Evolutionary conservation across 345 rosid genomes (phyloP), one percentile per base, ranked within the genome.

Genomic region (Fremontodendron californicum): DNA sequence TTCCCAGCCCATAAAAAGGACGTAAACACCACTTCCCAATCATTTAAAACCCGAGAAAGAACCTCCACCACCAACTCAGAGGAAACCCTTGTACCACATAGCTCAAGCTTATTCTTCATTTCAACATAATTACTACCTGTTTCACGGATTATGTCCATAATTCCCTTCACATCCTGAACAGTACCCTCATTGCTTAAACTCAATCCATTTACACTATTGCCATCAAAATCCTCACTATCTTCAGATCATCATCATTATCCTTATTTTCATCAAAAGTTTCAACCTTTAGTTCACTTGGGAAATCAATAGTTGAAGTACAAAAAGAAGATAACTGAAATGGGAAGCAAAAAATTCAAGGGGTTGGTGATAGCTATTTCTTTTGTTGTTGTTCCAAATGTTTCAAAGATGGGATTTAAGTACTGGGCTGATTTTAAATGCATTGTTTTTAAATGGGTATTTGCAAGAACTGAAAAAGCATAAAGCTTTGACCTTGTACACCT

Each of bases 21-120:
- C 64, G 93, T 89, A 80, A 91, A 91, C 1, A 98, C 90, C 19
- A 90, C 89, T 78, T 89, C 93, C 98, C 98, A 94, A 78, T 93
- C 92, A 74, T 90, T 88, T 37, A 94, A 87, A 73, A 87, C 79
- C 78, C 82, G 84, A 43, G 95, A 90, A 51, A 94, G 89, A 72
- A 91, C 86, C 83, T 91, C 92, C 3, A 78, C 79, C 19, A 93
- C 94, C 81, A 91, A 72, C 81, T 86, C 92, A 29, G 83, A 83
- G 9, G 93, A 79, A 16, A 80, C 89, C 75, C 77, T 80, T 71
- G 91, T 81, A 7, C 81, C 82, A 79, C 90, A 90, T 37, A 83
- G 81, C 84, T 88, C 94, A 73, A 91, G 88, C 87, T 78, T 86
- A 65, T 78, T 60, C 76, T 81, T 88, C 78, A 82, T 74, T 71